Base-by-base conservation (phyloP, 2,329 filamentous ascomycete genomes). In the Venturia asperata region DNA sequence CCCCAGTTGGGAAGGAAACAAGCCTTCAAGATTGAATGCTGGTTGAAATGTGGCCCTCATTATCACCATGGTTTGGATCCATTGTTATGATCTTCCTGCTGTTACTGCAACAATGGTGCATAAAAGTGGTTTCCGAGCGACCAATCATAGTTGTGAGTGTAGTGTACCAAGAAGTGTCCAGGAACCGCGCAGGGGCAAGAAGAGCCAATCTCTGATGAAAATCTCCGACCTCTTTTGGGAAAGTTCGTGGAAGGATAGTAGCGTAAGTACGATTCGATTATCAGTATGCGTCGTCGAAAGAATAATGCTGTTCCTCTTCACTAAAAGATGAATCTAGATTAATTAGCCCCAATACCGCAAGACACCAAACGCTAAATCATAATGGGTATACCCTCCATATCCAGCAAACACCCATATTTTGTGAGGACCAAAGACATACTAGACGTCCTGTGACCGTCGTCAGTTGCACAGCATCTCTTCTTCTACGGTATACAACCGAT, bases 401-500 rank as follows among this genome's bases (percentile, higher is more conserved):
- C 52, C 52, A 58, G 52, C 30, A 37, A 58, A 58, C 30, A 6
- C 19, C 52, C 52, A 37, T 37, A 37, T 37, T n/a, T n/a, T 37
- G 30, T 21, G 37, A n/a, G 4, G 7, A 37, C 9, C 19, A 58
- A 19, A 37, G 4, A 37, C n/a, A 37, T 21, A 19, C 30, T 11
- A 37, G 15, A 21, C 11, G 11, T 37, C 27, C 15, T 58, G 30
- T n/a, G 52, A 37, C 30, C 30, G 10, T n/a, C 17, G 27, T 37
- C 21, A 37, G 52, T 34, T 9, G 52, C 17, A 58, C 27, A 5
- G 19, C 30, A 58, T 37, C 15, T 19, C 17, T 58, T 37, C 6
- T 37, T 47, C 45, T 27, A 39, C 56, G 30, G 56, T 39, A 61
- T 61, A n/a, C 60, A 61, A 4, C 79, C 80, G 70, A 99, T 96